These are phyloP conservation scores for Phlyctochytrium planicorne DNA, from an alignment of 192 early-diverging fungal species.

Conservation along the genomic window DNA sequence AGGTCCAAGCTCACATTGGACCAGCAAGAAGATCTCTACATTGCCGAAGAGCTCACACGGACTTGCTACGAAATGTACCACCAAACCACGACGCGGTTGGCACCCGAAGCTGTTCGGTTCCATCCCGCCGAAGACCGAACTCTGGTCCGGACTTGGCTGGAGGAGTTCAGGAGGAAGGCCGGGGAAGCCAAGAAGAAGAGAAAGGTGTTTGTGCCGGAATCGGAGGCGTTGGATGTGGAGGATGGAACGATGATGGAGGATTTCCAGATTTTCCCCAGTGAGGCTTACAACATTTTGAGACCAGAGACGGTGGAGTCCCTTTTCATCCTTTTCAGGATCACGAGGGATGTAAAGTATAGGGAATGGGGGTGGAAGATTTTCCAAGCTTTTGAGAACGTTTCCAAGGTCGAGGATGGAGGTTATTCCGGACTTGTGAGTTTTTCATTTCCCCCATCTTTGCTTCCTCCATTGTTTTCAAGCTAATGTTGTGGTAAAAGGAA, in stretches of 20 bases:
- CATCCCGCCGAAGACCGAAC: too few relatives aligned
- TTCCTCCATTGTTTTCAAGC: too few relatives aligned
- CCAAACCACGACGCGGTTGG: constrained; percentile 72
- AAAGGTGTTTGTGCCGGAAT: too few relatives aligned
- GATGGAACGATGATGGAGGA: too few relatives aligned
- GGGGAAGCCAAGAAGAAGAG: too few relatives aligned
- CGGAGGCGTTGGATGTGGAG: too few relatives aligned
- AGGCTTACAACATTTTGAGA: constrained; percentile 63
- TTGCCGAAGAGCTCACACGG: constrained; percentile 75
- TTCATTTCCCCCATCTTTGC: too few relatives aligned
- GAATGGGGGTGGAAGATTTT: constrained; percentile 74
- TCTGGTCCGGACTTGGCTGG: too few relatives aligned
- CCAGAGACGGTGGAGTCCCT: constrained; percentile 22
- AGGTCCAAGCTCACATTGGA: constrained; percentile 39
- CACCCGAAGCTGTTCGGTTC: constrained; percentile 87
- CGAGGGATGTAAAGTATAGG: constrained; percentile 27
- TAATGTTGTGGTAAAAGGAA: too few relatives aligned
- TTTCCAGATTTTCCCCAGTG: constrained; percentile 61
- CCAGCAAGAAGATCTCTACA: constrained; percentile 50
- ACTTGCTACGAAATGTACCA: constrained; percentile 83
- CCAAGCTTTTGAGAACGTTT: constrained; percentile 75
- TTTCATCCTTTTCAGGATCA: constrained; percentile 23
- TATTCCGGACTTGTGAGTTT: constrained; percentile 54
- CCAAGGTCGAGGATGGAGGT: constrained; percentile 58
- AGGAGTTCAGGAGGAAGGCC: too few relatives aligned